phyloP scores from a whole-genome alignment of 257 asterid species.

The Solanum neorickii region DNA sequence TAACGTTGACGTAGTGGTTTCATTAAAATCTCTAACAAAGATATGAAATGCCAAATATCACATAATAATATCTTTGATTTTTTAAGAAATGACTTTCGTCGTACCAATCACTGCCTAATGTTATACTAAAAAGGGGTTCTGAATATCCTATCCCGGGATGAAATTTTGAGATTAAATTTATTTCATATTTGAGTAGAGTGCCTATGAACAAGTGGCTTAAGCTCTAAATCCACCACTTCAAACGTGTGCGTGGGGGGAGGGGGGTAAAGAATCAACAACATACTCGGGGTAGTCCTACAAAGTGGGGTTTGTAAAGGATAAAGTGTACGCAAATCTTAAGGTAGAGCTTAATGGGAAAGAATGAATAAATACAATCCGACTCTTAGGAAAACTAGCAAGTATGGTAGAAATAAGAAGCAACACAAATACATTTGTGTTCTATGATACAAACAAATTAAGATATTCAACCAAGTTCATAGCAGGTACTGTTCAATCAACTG shows the following conservation, averaged over 20 bases:
- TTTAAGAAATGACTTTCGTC: too few species aligned
- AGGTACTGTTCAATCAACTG: background rate
- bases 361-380: background rate
- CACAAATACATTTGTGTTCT: background rate
- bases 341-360: background rate
- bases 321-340: background rate
- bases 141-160: too few species aligned
- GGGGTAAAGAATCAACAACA: background rate
- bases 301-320: background rate
- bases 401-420: background rate
- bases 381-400: background rate
- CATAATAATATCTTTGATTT: too few species aligned
- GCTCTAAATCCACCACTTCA: too few species aligned
- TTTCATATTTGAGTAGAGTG: background rate
- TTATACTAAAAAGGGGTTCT: too few species aligned
- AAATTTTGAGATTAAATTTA: background rate
- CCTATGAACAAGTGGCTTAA: too few species aligned
- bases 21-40: background rate
- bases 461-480: background rate
- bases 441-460: background rate
- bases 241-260: too few species aligned
- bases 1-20: background rate
- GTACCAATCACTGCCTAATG: too few species aligned
- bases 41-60: too few species aligned
- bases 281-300: background rate